phyloP scores from a whole-genome alignment of 805 yeast species.

The Saccharomycopsis sp. region DNA sequence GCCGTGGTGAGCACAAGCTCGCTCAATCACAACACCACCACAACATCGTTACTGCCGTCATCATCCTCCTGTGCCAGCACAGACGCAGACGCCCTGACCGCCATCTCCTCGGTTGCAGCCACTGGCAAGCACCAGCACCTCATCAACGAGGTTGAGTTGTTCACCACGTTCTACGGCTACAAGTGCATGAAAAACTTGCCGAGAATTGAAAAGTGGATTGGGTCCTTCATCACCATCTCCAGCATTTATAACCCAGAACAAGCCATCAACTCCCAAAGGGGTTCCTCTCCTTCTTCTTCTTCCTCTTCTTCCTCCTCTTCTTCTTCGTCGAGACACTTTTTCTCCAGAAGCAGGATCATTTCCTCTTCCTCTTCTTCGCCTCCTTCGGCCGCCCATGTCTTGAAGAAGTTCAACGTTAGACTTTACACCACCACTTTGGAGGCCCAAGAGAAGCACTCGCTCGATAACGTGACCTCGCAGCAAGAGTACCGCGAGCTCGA shows the following conservation, averaged over 20 bases:
- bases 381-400: too few relatives aligned
- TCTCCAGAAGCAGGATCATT: neutral
- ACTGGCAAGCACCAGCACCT: neutral
- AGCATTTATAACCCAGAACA: too few relatives aligned
- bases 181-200: conserved; percentile 14
- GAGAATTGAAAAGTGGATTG: conserved; percentile 7
- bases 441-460: neutral
- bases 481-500: conserved; percentile 3
- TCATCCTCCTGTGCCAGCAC: neutral
- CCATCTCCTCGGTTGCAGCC: neutral
- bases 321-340: neutral
- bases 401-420: neutral
- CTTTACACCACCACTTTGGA: neutral
- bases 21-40: too few relatives aligned
- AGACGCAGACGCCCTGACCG: neutral
- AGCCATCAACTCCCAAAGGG: too few relatives aligned
- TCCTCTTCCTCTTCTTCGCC: neutral
- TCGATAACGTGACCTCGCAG: neutral
- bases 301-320: too few relatives aligned
- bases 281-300: too few relatives aligned
- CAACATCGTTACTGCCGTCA: too few relatives aligned
- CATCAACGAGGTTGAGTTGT: conserved; percentile 13
- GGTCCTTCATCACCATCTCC: conserved; percentile 10
- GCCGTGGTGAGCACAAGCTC: neutral
- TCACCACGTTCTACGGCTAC: conserved; percentile 12